Evolutionary conservation across 352 stramenopile species (phyloP), one percentile per base, ranked within the genome.

Genomic region (Thalassiosira exigua): DNA sequence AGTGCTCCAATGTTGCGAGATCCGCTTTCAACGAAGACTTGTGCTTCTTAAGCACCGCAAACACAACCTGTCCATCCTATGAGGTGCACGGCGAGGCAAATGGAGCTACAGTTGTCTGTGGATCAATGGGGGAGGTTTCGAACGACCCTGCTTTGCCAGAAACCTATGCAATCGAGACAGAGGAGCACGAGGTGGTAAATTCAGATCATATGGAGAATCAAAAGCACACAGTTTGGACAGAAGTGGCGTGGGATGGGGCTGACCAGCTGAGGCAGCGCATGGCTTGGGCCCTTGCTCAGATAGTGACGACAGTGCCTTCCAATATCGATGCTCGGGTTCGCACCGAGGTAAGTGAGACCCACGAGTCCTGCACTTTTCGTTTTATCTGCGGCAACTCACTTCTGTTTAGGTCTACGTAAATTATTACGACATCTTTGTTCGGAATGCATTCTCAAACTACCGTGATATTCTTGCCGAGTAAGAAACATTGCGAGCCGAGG

Each of bases 351-450:
- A n/a, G n/a, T n/a, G n/a, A n/a, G n/a, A n/a, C n/a, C n/a, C n/a
- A n/a, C n/a, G n/a, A n/a, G n/a, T n/a, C n/a, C n/a, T n/a, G n/a
- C n/a, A n/a, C n/a, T n/a, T n/a, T n/a, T n/a, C n/a, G n/a, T n/a
- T n/a, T n/a, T n/a, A n/a, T n/a, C n/a, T n/a, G n/a, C n/a, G n/a
- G n/a, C n/a, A n/a, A n/a, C n/a, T n/a, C n/a, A n/a, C n/a, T n/a
- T n/a, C n/a, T n/a, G n/a, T n/a, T n/a, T n/a, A n/a, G n/a, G 58
- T 77, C 0, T 92, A 86, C 39, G 42, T 89, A 4, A 72, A 41
- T 17, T 94, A 92, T 50, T 93, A 93, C 72, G 89, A 94, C 67
- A 93, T 94, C 44, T 92, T 94, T 57, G 79, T 87, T 1, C 59
- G 84, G 14, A 71, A 94, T 70, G 85, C 85, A 24, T 94, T 94